Evolutionary conservation across 257 asterid species (phyloP), one percentile per base, ranked within the genome.

Genomic region (Nicotiana sylvestris): DNA sequence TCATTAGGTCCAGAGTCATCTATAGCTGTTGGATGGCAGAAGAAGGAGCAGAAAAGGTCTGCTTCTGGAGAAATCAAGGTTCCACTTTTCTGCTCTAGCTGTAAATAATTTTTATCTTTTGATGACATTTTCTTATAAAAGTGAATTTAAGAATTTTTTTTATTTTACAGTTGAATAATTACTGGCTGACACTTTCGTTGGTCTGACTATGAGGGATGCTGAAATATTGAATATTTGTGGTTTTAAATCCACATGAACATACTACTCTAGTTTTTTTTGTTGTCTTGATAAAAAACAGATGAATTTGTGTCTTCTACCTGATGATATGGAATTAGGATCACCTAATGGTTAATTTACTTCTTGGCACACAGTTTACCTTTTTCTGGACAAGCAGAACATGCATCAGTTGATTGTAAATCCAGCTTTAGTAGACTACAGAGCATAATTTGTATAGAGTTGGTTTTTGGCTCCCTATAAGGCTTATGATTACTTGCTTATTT

Each of bases 21-120:
- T 80, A 89, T 96, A 76, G 92, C 91, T 81, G 96, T 90, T 85
- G 98, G 99, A 79, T 96, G 98, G 99, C 89, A 92, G 89, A 95
- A 82, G 90, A 94, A 92, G 89, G 96, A 88, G 58, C 81, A 91
- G 87, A 96, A 88, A 68, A 88, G 80, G 90, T 88, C 97, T 79
- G 98, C 98, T 82, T 86, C 98, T 29, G 99, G 98, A 86, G 95
- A 87, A 84, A 83, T 96, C 84, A 96, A 94, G 98, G 99, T 96
- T 85, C 58, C 83, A 25, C 58, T 80, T 86, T 78, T 43, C 79
- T 61, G 27, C 56, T 81, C 57, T 25, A 51, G 33, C 51, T 32
- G 35, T 81, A 17, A 65, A 37, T 55, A 30, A 43, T 58, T 51
- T 81, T 39, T n/a, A 61, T 57, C 61, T 12, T 79, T 60, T 17